phyloP scores from a whole-genome alignment of 768 basidiomycete genomes.

The Mycena indigotica region DNA sequence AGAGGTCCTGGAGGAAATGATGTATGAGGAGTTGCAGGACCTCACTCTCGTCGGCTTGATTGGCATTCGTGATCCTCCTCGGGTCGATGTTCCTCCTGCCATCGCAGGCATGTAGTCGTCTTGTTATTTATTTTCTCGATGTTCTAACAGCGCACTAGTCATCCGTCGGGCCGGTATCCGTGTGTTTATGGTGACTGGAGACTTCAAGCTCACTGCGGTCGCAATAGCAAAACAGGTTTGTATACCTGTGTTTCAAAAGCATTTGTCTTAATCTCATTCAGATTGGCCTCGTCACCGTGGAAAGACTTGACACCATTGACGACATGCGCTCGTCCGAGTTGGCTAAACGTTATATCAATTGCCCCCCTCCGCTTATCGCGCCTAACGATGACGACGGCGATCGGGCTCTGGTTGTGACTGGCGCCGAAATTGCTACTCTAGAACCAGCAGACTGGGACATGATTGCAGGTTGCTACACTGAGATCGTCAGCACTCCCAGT shows the following conservation, averaged over 20 bases:
- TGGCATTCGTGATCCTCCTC: slow-evolving; percentile 59
- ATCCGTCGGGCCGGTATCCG: slow-evolving; percentile 54
- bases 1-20: slow-evolving; percentile 37
- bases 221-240: slow-evolving; percentile 51
- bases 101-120: slow-evolving; percentile 31
- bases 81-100: slow-evolving; percentile 49
- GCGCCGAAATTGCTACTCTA: slow-evolving; percentile 44
- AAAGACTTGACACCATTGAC: slow-evolving; percentile 37
- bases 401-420: slow-evolving; percentile 45
- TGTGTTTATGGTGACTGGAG: slow-evolving; percentile 61
- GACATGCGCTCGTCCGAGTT: slow-evolving; percentile 26
- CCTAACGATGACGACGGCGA: slow-evolving; percentile 40
- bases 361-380: slow-evolving; percentile 30
- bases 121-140: not conserved
- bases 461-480: slow-evolving; percentile 38
- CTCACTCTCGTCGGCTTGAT: slow-evolving; percentile 54
- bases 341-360: slow-evolving; percentile 22
- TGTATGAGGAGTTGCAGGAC: slow-evolving; percentile 37
- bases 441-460: slow-evolving; percentile 41
- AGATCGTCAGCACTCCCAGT: too few relatives aligned
- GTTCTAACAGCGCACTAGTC: slow-evolving; percentile 25
- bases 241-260: slow-evolving; percentile 4
- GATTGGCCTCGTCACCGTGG: slow-evolving; percentile 46
- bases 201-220: slow-evolving; percentile 55
- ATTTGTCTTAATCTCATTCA: slow-evolving; percentile 15